Evolutionary conservation across 345 rosid genomes (phyloP).

Genomic region (Mangifera indica): DNA sequence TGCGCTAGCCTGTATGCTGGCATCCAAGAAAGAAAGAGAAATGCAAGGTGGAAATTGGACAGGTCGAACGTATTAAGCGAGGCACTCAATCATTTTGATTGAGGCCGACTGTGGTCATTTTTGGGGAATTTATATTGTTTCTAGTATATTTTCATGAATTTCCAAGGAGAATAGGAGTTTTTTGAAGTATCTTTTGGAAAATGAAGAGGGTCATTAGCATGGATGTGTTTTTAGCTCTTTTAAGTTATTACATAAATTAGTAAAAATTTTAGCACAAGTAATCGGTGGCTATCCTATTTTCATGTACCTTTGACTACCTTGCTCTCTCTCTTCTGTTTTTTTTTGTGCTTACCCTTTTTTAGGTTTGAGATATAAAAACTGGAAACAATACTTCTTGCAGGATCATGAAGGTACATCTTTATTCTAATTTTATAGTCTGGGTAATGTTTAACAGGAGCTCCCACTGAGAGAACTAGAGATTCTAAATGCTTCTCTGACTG

Average conservation of each 20-base stretch:
- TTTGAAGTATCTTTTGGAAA: conserved; percentile 18
- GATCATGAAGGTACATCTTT: neutral
- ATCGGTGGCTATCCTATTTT: conserved; percentile 13
- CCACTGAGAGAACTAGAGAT: neutral
- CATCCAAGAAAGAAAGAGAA: conserved; percentile 25
- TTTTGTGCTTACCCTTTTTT: neutral
- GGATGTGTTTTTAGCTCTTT: conserved; percentile 26
- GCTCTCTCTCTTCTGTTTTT: neutral
- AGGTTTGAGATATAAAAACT: conserved; percentile 18
- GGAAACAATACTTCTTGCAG: conserved; percentile 11
- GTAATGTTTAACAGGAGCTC: conserved; percentile 16
- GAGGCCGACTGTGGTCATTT: conserved; percentile 34
- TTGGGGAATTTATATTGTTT: conserved; percentile 37
- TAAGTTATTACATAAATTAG: conserved; percentile 27
- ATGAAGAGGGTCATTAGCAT: conserved; percentile 28
- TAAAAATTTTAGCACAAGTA: conserved; percentile 29
- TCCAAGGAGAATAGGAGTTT: conserved; percentile 36
- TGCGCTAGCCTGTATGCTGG: conserved; percentile 20
- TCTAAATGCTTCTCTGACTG: conserved; percentile 10
- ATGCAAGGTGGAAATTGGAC: conserved; percentile 23
- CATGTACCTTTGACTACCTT: neutral
- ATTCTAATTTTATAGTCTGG: neutral
- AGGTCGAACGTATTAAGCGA: conserved; percentile 24
- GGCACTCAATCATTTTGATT: conserved; percentile 22
- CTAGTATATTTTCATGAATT: conserved; percentile 40